Conservation (phyloP, 2,329 filamentous ascomycete genomes). For the Ophiostoma piceae region DNA sequence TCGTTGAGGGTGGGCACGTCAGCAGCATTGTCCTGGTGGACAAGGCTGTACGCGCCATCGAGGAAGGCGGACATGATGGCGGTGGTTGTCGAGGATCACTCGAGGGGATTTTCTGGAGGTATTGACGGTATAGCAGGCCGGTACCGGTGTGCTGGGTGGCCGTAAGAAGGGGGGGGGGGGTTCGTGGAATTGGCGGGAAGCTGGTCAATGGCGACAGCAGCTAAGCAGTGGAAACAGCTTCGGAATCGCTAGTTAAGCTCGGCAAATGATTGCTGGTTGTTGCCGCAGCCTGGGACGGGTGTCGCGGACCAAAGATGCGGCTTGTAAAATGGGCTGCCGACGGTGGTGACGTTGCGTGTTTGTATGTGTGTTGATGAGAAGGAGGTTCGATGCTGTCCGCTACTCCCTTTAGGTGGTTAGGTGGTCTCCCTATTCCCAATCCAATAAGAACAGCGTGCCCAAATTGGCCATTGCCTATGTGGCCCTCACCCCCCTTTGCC, state of each 20-base stretch:
- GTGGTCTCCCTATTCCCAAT: constrained; percentile 20
- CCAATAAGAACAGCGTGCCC: constrained; percentile 28
- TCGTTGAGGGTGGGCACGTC: constrained; percentile 88
- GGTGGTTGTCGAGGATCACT: constrained; percentile 18
- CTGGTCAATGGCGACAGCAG: constrained; percentile 6
- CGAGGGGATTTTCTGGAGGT: neutral
- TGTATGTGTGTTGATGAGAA: constrained; percentile 17
- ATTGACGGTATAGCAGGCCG: no score
- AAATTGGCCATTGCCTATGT: constrained; percentile 23
- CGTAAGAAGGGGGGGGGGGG: neutral
- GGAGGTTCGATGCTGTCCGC: constrained; percentile 21
- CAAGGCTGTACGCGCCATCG: constrained; percentile 91
- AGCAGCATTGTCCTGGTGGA: constrained; percentile 94
- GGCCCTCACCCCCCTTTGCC: constrained; percentile 20
- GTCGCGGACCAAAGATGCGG: constrained; percentile 21
- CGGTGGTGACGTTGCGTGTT: constrained; percentile 18
- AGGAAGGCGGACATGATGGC: constrained; percentile 86
- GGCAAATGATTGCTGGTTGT: neutral
- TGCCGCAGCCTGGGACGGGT: constrained; percentile 20
- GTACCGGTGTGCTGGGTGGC: neutral
- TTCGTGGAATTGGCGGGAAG: constrained; percentile 10
- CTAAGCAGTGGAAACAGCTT: constrained; percentile 3
- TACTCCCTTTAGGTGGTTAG: neutral
- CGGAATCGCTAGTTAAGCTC: neutral
- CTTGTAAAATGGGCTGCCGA: constrained; percentile 14